phyloP scores from a whole-genome alignment of 2,329 filamentous ascomycete genomes.

The Emmonsia crescens region DNA sequence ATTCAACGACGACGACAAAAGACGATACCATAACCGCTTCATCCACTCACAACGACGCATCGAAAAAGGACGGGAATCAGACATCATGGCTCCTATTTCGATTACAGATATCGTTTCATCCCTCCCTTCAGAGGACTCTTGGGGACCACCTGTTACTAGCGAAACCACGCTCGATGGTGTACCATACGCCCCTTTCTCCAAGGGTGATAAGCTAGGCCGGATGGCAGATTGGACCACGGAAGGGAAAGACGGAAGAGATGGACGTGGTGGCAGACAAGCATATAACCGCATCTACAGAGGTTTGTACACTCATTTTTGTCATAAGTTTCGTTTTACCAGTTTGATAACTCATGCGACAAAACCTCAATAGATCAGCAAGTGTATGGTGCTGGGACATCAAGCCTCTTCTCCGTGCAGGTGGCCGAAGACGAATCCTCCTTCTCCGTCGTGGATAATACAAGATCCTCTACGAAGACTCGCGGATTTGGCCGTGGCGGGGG shows the following conservation, averaged over 20 bases:
- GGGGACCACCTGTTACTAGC: slow-evolving; percentile 73
- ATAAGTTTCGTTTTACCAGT: slow-evolving; percentile 5
- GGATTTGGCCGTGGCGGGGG: slow-evolving; percentile 75
- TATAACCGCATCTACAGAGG: slow-evolving; percentile 92
- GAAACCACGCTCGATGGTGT: slow-evolving; percentile 90
- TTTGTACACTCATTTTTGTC: slow-evolving; percentile 29
- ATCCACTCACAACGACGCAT: background rate
- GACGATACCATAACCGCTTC: background rate
- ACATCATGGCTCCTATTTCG: slow-evolving; percentile 42
- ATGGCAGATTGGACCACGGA: slow-evolving; percentile 98
- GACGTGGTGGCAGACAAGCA: slow-evolving; percentile 68
- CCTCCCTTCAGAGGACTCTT: slow-evolving; percentile 65
- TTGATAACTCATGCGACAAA: slow-evolving; percentile 12
- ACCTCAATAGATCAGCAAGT: slow-evolving; percentile 70
- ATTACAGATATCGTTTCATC: slow-evolving; percentile 58
- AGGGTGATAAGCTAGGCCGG: slow-evolving; percentile 94
- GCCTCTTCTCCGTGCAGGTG: slow-evolving; percentile 78
- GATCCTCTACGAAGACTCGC: slow-evolving; percentile 72
- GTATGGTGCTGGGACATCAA: slow-evolving; percentile 80
- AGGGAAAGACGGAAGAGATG: slow-evolving; percentile 61
- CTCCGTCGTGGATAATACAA: slow-evolving; percentile 92
- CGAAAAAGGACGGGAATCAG: slow-evolving; percentile 4
- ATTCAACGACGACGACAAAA: background rate
- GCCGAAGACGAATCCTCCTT: slow-evolving; percentile 96
- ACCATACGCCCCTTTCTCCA: slow-evolving; percentile 95